Conservation (phyloP, 371 early-diverging fungal genomes). For the Phascolomyces articulosus region DNA sequence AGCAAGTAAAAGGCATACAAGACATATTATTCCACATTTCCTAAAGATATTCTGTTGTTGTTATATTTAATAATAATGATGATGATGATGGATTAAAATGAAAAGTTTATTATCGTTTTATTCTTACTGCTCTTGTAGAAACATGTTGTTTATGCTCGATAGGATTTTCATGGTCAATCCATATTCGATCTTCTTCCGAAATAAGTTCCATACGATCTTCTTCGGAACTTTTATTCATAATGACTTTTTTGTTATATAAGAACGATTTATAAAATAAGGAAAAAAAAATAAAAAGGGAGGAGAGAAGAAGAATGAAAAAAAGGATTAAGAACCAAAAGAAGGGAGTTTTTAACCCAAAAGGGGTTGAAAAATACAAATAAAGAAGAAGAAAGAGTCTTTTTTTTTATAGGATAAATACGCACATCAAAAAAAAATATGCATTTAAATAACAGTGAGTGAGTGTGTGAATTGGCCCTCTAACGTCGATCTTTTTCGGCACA, state of each 20-base stretch:
- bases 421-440: no score
- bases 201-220: slow-evolving; percentile 4
- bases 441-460: no score
- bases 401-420: no score
- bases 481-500: slow-evolving; percentile 2
- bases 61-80: no score
- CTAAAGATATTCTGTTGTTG: background rate
- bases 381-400: no score
- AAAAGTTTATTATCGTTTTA: background rate
- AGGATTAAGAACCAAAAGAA: no score
- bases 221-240: background rate
- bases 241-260: no score
- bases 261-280: background rate
- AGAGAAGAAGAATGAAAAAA: no score
- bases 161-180: background rate
- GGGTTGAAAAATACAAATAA: no score
- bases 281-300: background rate
- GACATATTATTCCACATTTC: background rate
- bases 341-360: no score
- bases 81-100: background rate
- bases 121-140: background rate
- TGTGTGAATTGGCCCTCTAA: no score
- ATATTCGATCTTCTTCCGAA: background rate
- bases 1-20: background rate
- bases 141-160: background rate